Conservation (phyloP, 257 asterid genomes). For the Mentha longifolia region DNA sequence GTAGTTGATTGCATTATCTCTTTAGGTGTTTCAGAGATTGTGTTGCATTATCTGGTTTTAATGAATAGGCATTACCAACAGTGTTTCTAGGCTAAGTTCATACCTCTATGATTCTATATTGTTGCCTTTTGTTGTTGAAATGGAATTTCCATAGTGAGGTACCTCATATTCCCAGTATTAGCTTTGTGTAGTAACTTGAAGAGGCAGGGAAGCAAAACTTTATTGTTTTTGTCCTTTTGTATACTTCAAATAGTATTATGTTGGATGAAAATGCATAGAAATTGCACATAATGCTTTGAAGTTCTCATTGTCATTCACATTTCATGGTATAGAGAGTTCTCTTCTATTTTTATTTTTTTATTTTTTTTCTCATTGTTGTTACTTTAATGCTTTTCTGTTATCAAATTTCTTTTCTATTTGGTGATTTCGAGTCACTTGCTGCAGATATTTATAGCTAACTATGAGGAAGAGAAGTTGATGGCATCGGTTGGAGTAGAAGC, state of each 20-base stretch:
- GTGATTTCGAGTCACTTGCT: constrained; percentile 23
- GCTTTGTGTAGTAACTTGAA: background rate
- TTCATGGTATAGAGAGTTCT: background rate
- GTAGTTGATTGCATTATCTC: background rate
- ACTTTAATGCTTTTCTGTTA: background rate
- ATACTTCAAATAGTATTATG: background rate
- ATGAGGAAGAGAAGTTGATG: constrained; percentile 24
- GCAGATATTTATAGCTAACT: constrained; percentile 51
- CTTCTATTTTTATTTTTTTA: too few species aligned
- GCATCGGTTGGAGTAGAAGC: constrained; percentile 30
- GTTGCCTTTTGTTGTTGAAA: background rate
- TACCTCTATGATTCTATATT: background rate
- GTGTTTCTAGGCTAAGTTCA: too few species aligned
- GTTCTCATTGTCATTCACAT: background rate
- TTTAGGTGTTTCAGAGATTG: background rate
- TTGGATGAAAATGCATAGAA: background rate
- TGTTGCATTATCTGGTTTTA: too few species aligned
- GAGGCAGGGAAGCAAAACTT: background rate
- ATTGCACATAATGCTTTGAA: background rate
- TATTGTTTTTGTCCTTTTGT: too few species aligned
- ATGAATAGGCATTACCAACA: too few species aligned
- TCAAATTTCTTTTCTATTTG: constrained; percentile 5
- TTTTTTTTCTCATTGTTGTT: too few species aligned
- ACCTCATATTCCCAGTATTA: background rate
- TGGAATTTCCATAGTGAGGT: background rate